Conservation (phyloP, 371 early-diverging fungal species). For the Rhizomucor pusillus region DNA sequence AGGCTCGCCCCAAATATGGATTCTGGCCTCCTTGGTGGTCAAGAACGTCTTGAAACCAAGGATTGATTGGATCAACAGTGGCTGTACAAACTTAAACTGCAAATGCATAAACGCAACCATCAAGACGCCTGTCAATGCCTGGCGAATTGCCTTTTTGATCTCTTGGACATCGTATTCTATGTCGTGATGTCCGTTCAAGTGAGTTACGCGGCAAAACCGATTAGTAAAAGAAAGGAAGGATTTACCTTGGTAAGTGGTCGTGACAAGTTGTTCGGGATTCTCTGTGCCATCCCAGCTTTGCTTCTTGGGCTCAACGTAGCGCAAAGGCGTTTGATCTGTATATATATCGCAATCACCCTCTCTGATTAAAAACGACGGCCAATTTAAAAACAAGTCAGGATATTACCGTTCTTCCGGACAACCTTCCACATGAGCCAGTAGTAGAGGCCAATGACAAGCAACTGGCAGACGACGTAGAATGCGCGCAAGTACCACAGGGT, state of each 20-base stretch:
- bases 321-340: conserved; percentile 35
- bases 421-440: conserved; percentile 32
- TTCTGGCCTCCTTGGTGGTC: conserved; percentile 60
- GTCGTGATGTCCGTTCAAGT: conserved; percentile 2
- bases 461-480: conserved; percentile 32
- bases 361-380: background rate
- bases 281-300: conserved; percentile 41
- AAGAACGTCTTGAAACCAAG: conserved; percentile 22
- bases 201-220: background rate
- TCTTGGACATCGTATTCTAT: conserved; percentile 82
- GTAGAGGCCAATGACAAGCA: conserved; percentile 21
- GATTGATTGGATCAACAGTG: conserved; percentile 38
- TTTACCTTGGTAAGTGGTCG: conserved; percentile 34
- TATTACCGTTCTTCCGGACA: conserved; percentile 39
- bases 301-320: conserved; percentile 37
- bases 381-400: background rate
- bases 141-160: conserved; percentile 66
- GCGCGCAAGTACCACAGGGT: conserved; percentile 26
- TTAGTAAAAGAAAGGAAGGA: background rate
- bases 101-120: conserved; percentile 77
- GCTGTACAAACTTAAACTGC: conserved; percentile 84
- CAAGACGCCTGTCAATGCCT: conserved; percentile 59
- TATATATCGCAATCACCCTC: background rate
- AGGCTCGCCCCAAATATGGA: conserved; percentile 67
- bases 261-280: conserved; percentile 27